Base-by-base conservation (phyloP, 371 early-diverging fungal genomes). In the Mortierella sp. region DNA sequence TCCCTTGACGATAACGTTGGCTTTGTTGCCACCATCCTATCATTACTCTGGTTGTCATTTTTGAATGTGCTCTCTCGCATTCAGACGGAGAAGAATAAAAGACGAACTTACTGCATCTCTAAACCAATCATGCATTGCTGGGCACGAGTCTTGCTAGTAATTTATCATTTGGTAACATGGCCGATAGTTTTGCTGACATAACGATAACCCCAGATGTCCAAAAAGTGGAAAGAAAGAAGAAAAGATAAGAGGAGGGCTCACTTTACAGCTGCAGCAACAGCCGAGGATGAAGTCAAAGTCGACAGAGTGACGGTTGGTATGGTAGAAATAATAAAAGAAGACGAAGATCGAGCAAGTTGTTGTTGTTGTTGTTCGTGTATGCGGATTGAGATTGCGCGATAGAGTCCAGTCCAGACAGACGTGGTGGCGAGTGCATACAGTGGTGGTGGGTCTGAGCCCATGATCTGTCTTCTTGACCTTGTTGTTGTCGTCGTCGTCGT, bases 131-230 rank as follows among this genome's bases (percentile, higher is more conserved):
- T n/a, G n/a, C n/a, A n/a, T n/a, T n/a, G n/a, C n/a, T n/a, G n/a
- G n/a, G n/a, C n/a, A n/a, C n/a, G n/a, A n/a, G n/a, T n/a, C n/a
- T n/a, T n/a, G n/a, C n/a, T n/a, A n/a, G n/a, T n/a, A n/a, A n/a
- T n/a, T n/a, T n/a, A n/a, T n/a, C n/a, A n/a, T n/a, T n/a, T n/a
- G n/a, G n/a, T n/a, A n/a, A n/a, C n/a, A n/a, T n/a, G n/a, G n/a
- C n/a, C n/a, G n/a, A n/a, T n/a, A n/a, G n/a, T n/a, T n/a, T n/a
- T 31, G 61, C 61, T 58, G 61, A 58, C 61, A 58, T 58, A 58
- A 58, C 61, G 22, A 58, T 16, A n/a, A 26, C 16, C 47, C 22
- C n/a, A 26, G 11, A 34, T 19, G 14, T 31, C 13, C 19, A 22
- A 58, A 19, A 9, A 58, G n/a, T 47, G 14, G 22, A 14, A 14